Percentiles rank a stretch among this genome's conserved stretches.
Evolutionary conservation across 2,329 filamentous ascomycete species (phyloP).

Genomic region (Fusarium nisikadoi): DNA sequence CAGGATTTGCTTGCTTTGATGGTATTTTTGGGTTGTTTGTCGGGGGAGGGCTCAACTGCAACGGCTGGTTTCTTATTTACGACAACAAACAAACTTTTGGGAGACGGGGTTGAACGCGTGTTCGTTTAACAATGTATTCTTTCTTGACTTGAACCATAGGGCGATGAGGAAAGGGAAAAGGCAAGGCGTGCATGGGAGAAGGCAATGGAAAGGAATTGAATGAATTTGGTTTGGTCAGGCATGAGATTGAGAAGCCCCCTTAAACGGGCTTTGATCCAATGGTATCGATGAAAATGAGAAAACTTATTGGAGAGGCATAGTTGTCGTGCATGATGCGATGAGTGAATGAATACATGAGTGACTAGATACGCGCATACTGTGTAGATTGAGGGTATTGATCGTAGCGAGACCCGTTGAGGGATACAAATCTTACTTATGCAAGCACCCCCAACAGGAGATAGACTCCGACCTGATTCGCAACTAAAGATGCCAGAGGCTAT

Average conservation of each 20-base stretch:
- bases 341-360: background rate
- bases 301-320: slow-evolving; percentile 31
- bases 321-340: background rate
- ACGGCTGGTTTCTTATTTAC: slow-evolving; percentile 41
- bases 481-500: background rate
- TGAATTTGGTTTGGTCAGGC: slow-evolving; percentile 32
- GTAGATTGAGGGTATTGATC: background rate
- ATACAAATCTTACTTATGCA: background rate
- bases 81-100: slow-evolving; percentile 31
- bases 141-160: slow-evolving; percentile 33
- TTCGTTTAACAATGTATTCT: slow-evolving; percentile 46
- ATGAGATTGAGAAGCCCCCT: slow-evolving; percentile 41
- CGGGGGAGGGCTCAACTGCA: slow-evolving; percentile 41
- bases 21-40: slow-evolving; percentile 43
- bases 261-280: slow-evolving; percentile 42
- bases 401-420: background rate
- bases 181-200: slow-evolving; percentile 32
- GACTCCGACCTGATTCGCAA: background rate
- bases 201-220: slow-evolving; percentile 33
- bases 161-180: slow-evolving; percentile 30
- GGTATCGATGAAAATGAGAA: slow-evolving; percentile 40
- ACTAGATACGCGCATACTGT: background rate
- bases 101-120: slow-evolving; percentile 38
- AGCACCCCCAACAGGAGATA: background rate
- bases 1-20: slow-evolving; percentile 43